Percentiles rank a stretch among this genome's conserved stretches.
Evolutionary conservation across 768 basidiomycete genomes (phyloP).

Genomic region (Neoboletus subvelutipes): DNA sequence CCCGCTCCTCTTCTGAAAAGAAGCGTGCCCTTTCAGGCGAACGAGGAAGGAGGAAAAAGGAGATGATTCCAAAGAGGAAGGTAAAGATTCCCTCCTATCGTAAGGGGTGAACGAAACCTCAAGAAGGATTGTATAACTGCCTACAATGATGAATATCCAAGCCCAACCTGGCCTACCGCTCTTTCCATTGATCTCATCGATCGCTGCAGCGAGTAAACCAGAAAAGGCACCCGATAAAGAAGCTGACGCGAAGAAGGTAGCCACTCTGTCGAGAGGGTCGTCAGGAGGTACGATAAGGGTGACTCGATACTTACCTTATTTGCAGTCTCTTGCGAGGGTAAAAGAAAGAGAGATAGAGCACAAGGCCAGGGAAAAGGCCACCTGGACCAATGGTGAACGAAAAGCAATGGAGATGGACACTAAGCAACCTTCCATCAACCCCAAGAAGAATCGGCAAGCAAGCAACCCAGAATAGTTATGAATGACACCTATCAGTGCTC

Average conservation of each 20-base stretch:
- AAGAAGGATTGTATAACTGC: not conserved
- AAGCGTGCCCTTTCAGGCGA: constrained; percentile 47
- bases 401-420: not conserved
- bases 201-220: constrained; percentile 60
- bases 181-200: constrained; percentile 53
- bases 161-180: constrained; percentile 56
- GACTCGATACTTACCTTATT: constrained; percentile 12
- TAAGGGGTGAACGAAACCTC: not conserved
- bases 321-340: constrained; percentile 34
- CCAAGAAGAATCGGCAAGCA: constrained; percentile 47
- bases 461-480: constrained; percentile 53
- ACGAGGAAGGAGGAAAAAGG: constrained; percentile 50
- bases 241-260: constrained; percentile 41
- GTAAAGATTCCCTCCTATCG: constrained; percentile 62
- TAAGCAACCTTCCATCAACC: constrained; percentile 53
- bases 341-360: constrained; percentile 56
- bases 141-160: constrained; percentile 57
- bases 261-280: constrained; percentile 28
- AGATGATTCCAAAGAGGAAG: constrained; percentile 49
- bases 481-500: constrained; percentile 37
- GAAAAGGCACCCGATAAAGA: constrained; percentile 62
- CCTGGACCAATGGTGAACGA: constrained; percentile 32
- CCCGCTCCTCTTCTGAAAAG: constrained; percentile 50
- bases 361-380: constrained; percentile 57
- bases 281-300: not conserved